Evolutionary conservation across 2,329 filamentous ascomycete species (phyloP), one percentile per base, ranked within the genome.

Genomic region (Exophiala oligosperma): DNA sequence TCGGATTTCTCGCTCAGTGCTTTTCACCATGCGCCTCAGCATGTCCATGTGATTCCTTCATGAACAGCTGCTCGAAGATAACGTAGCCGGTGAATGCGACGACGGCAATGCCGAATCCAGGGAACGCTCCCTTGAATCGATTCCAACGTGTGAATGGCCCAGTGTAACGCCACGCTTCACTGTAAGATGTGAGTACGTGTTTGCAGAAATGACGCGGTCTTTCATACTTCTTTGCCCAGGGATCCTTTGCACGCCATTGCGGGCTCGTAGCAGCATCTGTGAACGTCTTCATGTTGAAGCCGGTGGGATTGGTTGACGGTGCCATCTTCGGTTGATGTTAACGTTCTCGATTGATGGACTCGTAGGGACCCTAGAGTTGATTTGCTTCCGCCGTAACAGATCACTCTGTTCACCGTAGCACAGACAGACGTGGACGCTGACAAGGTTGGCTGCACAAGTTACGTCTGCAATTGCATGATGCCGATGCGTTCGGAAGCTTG

Each of bases 141-240:
- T 96, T 96, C 79, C 81, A 89, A 69, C 93, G 85, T 66, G 87
- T 88, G 81, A 97, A 97, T 54, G 85, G 87, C 64, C 93, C 94
- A 37, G 84, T 87, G 81, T 96, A 97, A 76, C 94, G 85, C 94
- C 94, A 99, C 72, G 90, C 84, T 81, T 99, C 94, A 72, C 94
- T 99, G 73, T 64, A 38, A 28, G 1, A 48, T 29, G 60, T 62
- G 49, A 62, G 61, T 24, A 46, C 32, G 11, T 21, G 24, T n/a
- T 23, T 35, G 9, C 12, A 24, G n/a, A 4, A 48, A 28, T 26
- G 7, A 46, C 35, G 17, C 26, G 24, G 48, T 4, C 9, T 26
- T 56, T 68, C 81, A 68, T 79, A 87, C 85, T 80, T 74, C 79
- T 84, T 76, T 69, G 76, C 79, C 85, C 85, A 88, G 61, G 85